These are phyloP conservation scores for Monascus purpureus DNA, from an alignment of 495 filamentous ascomycete species.

Conservation along the genomic window DNA sequence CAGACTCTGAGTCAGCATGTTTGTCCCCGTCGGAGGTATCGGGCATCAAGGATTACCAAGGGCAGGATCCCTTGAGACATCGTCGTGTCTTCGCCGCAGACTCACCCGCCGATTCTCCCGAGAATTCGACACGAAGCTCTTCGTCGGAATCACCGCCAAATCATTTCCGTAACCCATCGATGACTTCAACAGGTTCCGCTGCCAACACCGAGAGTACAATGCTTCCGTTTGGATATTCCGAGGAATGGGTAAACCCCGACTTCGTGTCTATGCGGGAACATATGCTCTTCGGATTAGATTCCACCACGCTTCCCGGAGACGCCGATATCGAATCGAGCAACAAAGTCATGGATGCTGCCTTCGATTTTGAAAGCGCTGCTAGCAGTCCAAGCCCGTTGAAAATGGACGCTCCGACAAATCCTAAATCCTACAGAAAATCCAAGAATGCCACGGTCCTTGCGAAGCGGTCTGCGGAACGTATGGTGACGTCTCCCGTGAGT, in stretches of 20 bases:
- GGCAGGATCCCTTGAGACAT: constrained; percentile 23
- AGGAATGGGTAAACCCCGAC: constrained; percentile 30
- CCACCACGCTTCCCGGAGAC: constrained; percentile 17
- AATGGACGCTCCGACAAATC: constrained; percentile 14
- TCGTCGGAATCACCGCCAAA: constrained; percentile 30
- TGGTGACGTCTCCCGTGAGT: constrained; percentile 18
- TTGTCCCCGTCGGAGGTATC: constrained; percentile 18
- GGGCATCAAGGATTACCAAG: constrained; percentile 17
- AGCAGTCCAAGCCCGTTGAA: constrained; percentile 47
- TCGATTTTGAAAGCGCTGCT: constrained; percentile 57
- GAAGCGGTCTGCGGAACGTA: constrained; percentile 5
- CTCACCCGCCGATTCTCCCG: constrained; percentile 29
- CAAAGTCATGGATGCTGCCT: constrained; percentile 47
- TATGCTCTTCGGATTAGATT: constrained; percentile 24
- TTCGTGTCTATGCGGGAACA: constrained; percentile 26
- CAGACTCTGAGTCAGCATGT: constrained; percentile 15
- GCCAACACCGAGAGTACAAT: constrained; percentile 27
- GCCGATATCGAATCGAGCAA: constrained; percentile 42
- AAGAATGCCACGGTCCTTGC: constrained; percentile 13
- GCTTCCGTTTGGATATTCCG: constrained; percentile 20
- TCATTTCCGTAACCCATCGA: constrained; percentile 24
- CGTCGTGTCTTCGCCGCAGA: constrained; percentile 21
- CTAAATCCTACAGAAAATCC: constrained; percentile 10
- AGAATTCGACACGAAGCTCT: constrained; percentile 29
- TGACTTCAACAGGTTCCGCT: constrained; percentile 27